phyloP scores from a whole-genome alignment of 2,329 filamentous ascomycete species.

The Ilyonectria sp. region DNA sequence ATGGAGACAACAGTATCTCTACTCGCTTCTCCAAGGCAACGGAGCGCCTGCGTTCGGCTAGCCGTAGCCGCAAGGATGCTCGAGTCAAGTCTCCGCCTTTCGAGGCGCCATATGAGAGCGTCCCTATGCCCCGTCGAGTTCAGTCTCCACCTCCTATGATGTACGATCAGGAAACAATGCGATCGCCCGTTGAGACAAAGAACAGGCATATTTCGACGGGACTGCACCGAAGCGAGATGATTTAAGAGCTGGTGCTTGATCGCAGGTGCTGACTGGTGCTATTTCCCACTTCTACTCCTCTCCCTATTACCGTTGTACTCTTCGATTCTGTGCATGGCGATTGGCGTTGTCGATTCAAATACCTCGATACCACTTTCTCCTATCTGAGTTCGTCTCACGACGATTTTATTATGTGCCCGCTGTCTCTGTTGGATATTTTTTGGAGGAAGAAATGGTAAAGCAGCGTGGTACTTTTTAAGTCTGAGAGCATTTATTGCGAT shows the following conservation, averaged over 20 bases:
- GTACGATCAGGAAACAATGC: slow-evolving; percentile 56
- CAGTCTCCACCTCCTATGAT: slow-evolving; percentile 56
- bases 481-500: slow-evolving; percentile 26
- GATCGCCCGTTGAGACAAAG: slow-evolving; percentile 51
- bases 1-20: slow-evolving; percentile 65
- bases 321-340: slow-evolving; percentile 57
- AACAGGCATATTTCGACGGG: slow-evolving; percentile 65
- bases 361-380: slow-evolving; percentile 40
- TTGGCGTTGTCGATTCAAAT: slow-evolving; percentile 52
- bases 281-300: slow-evolving; percentile 38
- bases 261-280: slow-evolving; percentile 19
- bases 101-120: slow-evolving; percentile 60
- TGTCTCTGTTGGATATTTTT: slow-evolving; percentile 25
- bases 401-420: slow-evolving; percentile 24
- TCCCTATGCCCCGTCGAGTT: slow-evolving; percentile 50
- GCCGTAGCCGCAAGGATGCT: slow-evolving; percentile 66
- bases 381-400: slow-evolving; percentile 25
- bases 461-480: slow-evolving; percentile 18
- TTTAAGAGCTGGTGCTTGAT: slow-evolving; percentile 54
- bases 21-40: slow-evolving; percentile 71
- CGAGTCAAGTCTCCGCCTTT: slow-evolving; percentile 47
- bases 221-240: slow-evolving; percentile 69
- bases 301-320: slow-evolving; percentile 36
- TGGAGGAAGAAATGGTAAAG: slow-evolving; percentile 19
- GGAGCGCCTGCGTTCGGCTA: slow-evolving; percentile 73